Percentiles rank a stretch among this genome's conserved stretches.
Conservation (phyloP, 1,284 basidiomycete species). For the Bjerkandera adusta region DNA sequence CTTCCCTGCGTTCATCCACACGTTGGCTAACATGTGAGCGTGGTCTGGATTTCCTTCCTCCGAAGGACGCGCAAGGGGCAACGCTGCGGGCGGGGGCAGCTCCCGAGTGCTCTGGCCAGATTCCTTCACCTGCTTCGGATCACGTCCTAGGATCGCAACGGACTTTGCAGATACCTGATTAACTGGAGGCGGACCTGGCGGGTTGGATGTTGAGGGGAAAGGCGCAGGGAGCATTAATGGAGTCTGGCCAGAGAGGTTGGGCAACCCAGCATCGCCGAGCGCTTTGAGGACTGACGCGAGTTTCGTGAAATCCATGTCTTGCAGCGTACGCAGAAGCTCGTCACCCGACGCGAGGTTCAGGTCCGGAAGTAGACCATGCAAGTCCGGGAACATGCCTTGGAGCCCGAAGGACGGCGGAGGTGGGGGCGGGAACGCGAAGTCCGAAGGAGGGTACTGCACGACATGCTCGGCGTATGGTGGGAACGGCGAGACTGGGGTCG, state of each 20-base stretch:
- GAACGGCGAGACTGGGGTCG: conserved; percentile 12
- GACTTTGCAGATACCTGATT: conserved; percentile 45
- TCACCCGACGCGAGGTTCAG: conserved; percentile 63
- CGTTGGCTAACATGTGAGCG: conserved; percentile 57
- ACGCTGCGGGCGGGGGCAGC: conserved; percentile 20
- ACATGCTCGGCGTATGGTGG: too few species aligned
- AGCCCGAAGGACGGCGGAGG: conserved; percentile 27
- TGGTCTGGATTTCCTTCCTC: conserved; percentile 41
- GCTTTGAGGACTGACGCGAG: conserved; percentile 63
- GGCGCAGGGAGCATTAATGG: conserved; percentile 30
- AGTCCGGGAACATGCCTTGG: conserved; percentile 29
- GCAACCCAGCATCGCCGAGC: conserved; percentile 53
- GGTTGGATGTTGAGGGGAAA: conserved; percentile 34
- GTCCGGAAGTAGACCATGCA: conserved; percentile 37
- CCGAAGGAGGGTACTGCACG: conserved; percentile 23
- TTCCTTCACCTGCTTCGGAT: conserved; percentile 34
- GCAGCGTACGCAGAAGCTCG: conserved; percentile 66
- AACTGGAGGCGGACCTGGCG: conserved; percentile 23
- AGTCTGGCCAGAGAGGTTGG: conserved; percentile 32
- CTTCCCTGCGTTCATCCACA: conserved; percentile 70
- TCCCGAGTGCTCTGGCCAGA: conserved; percentile 27
- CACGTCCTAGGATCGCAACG: conserved; percentile 32
- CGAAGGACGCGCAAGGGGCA: conserved; percentile 30
- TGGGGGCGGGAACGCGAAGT: conserved; percentile 20
- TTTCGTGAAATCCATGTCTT: conserved; percentile 69